These are phyloP conservation scores for Amanita subjunquillea DNA, from an alignment of 768 basidiomycete species.

Conservation along the genomic window DNA sequence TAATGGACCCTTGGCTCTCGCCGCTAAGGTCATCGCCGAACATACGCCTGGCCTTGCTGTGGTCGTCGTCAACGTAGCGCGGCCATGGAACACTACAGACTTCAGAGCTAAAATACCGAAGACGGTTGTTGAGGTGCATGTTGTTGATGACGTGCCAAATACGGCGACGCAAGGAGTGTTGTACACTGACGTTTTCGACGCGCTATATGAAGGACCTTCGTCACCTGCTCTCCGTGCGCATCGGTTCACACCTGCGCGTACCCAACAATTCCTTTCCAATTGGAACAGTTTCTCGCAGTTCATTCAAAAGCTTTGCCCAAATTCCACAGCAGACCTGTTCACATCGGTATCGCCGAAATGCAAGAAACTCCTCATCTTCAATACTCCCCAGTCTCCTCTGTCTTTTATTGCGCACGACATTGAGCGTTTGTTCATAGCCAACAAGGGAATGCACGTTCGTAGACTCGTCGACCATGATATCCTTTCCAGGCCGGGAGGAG, in stretches of 20 bases:
- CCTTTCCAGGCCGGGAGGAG: conserved; percentile 63
- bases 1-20: conserved; percentile 70
- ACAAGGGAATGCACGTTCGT: conserved; percentile 42
- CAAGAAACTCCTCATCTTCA: conserved; percentile 59
- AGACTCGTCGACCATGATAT: conserved; percentile 64
- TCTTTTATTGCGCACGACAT: conserved; percentile 46
- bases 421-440: conserved; percentile 46
- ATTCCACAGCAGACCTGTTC: conserved; percentile 19
- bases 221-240: conserved; percentile 39
- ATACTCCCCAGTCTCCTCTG: conserved; percentile 44
- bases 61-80: conserved; percentile 66
- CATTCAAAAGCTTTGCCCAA: conserved; percentile 20
- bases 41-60: conserved; percentile 45
- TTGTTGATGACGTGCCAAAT: conserved; percentile 71
- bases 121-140: conserved; percentile 49
- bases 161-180: conserved; percentile 51
- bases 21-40: conserved; percentile 40
- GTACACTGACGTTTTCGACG: conserved; percentile 62
- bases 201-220: conserved; percentile 32
- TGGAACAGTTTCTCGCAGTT: conserved; percentile 35
- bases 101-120: conserved; percentile 51
- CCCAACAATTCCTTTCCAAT: conserved; percentile 37
- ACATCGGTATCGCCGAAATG: conserved; percentile 37
- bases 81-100: conserved; percentile 71
- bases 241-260: conserved; percentile 46